phyloP scores from a whole-genome alignment of 2,329 filamentous ascomycete genomes.

The Pseudogymnoascus sp. region DNA sequence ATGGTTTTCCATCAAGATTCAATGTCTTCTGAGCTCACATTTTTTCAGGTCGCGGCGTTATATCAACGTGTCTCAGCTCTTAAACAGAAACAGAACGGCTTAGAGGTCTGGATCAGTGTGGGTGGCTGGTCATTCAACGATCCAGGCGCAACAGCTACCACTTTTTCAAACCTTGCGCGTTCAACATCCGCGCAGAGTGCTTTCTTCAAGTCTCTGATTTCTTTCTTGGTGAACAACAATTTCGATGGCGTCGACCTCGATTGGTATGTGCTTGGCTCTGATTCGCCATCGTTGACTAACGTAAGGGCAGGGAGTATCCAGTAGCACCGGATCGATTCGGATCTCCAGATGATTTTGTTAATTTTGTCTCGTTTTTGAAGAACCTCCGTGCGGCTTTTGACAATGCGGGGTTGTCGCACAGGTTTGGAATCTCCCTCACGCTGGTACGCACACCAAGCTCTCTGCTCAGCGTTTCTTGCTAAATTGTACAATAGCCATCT shows the following conservation, averaged over 20 bases:
- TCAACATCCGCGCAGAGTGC: slow-evolving; percentile 20
- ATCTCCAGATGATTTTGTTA: slow-evolving; percentile 26
- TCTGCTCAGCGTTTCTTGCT: not conserved
- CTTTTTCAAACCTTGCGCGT: slow-evolving; percentile 28
- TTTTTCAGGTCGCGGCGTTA: slow-evolving; percentile 10
- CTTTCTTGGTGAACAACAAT: slow-evolving; percentile 32
- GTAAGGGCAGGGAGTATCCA: slow-evolving; percentile 22
- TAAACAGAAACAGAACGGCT: slow-evolving; percentile 23
- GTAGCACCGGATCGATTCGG: slow-evolving; percentile 32
- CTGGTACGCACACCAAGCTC: not conserved
- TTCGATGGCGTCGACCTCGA: slow-evolving; percentile 38
- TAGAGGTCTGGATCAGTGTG: slow-evolving; percentile 30
- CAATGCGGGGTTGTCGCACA: not conserved
- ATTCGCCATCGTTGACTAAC: not conserved
- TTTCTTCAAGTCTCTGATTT: slow-evolving; percentile 30
- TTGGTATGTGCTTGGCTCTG: slow-evolving; percentile 24
- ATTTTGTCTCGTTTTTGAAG: slow-evolving; percentile 25
- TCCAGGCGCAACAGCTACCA: slow-evolving; percentile 13
- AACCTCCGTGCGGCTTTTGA: slow-evolving; percentile 17
- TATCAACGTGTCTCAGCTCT: slow-evolving; percentile 24
- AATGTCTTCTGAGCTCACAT: no score
- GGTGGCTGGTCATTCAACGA: slow-evolving; percentile 31
- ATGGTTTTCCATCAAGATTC: no score
- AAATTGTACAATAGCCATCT: slow-evolving; percentile 7
- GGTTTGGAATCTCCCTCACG: slow-evolving; percentile 6